Base-by-base conservation (phyloP, 2,329 filamentous ascomycete species). In the Dothideomycetes sp. region DNA sequence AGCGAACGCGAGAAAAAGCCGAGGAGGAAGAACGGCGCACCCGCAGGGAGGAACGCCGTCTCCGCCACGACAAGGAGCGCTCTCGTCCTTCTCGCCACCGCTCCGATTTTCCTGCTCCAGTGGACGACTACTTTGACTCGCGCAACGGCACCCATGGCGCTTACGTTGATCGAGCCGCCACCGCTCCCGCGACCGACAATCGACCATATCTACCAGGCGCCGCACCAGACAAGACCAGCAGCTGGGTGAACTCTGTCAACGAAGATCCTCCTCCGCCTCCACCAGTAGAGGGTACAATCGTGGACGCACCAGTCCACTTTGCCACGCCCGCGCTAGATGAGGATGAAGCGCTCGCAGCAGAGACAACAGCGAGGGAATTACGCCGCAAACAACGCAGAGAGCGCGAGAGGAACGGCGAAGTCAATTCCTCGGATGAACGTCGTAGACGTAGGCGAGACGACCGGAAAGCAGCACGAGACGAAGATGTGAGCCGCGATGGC, bases 221-320 rank as follows among this genome's bases (percentile, higher is more conserved):
- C 31, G 58, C 59, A 37, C 33, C 35, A n/a, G 65, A 70, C 54
- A 70, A 70, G 54, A 70, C 67, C 4, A 60, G 60, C 2, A 66
- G 62, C 0, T 71, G 67, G 67, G 65, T 71, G 7, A 54, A 69
- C 42, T 62, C 56, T 1, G 49, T 71, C 37, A 62, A 58, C 37
- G 59, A 62, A 34, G 62, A 66, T 22, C 65, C 65, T 15, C 66
- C 67, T 3, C 60, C 63, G 4, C 66, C 66, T 3, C 61, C 64
- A 2, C 65, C 66, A 2, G 45, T 61, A 17, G 59, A 61, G 36
- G 64, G 63, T 41, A 70, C 67, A 2, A 66, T 71, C 34, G 53
- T 70, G 41, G 67, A 71, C 41, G 51, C 53, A 4, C 55, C 55
- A 3, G 45, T 52, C 17, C 52, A 56, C 36, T 56, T 47, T 33